Percentiles rank a stretch among this genome's conserved stretches.
Conservation (phyloP, 2,329 filamentous ascomycete genomes). For the Calycina herbarum region DNA sequence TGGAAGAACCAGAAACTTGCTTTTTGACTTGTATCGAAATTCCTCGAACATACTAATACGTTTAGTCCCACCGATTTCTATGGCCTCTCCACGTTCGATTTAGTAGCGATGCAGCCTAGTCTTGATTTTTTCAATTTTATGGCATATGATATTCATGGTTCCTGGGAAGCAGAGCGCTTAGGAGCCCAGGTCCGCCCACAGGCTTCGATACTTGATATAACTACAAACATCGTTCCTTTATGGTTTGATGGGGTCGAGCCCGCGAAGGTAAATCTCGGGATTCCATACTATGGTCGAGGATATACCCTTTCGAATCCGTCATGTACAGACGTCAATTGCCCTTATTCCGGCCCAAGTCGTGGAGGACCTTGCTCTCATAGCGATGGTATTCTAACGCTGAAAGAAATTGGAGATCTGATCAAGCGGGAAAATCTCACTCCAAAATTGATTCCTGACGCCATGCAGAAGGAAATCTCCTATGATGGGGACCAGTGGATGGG, state of each 20-base stretch:
- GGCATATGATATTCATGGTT: constrained; percentile 43
- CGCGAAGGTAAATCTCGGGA: constrained; percentile 47
- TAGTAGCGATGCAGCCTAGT: constrained; percentile 28
- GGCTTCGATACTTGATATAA: constrained; percentile 46
- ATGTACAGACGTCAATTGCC: constrained; percentile 33
- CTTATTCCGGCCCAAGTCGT: constrained; percentile 25
- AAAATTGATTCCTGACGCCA: constrained; percentile 27
- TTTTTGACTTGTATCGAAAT: no score
- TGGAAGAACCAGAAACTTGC: no score
- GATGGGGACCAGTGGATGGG: constrained; percentile 43
- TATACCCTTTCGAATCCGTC: constrained; percentile 39
- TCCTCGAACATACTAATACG: not conserved
- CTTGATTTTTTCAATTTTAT: constrained; percentile 40
- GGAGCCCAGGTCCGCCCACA: constrained; percentile 41
- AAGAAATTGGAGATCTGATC: constrained; percentile 39
- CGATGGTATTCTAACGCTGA: constrained; percentile 37
- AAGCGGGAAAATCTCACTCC: constrained; percentile 26
- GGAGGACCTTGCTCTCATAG: constrained; percentile 35
- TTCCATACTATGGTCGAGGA: constrained; percentile 49
- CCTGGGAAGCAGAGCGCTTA: constrained; percentile 42
- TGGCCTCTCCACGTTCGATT: constrained; percentile 38
- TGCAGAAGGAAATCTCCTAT: constrained; percentile 35
- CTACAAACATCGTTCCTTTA: constrained; percentile 39
- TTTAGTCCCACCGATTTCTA: constrained; percentile 36
- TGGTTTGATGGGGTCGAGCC: constrained; percentile 45